Evolutionary conservation across 2,329 filamentous ascomycete genomes (phyloP), one percentile per base, ranked within the genome.

Genomic region (Pezicula neosporulosa): DNA sequence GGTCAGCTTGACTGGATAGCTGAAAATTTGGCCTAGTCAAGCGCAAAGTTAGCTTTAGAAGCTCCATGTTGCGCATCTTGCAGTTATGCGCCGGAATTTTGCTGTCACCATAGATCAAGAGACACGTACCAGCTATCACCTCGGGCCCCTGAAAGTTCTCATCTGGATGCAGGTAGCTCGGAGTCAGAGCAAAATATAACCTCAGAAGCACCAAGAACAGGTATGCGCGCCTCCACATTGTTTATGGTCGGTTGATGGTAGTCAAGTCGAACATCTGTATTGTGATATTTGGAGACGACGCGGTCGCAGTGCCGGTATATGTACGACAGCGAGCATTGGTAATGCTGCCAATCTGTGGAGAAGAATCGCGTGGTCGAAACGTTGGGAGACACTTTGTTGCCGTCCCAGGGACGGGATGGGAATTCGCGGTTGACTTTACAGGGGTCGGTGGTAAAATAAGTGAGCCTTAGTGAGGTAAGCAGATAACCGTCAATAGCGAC

Each of bases 121-220:
- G 28, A 42, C 3, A 45, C 3, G 36, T 82, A 97, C 93, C 93
- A 65, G 93, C 92, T 66, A 97, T 94, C 58, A 97, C 87, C 76
- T 99, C 94, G 15, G 94, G 94, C 35, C 94, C 94, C 74, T 99
- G 94, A 66, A 99, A 99, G 76, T 97, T 94, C 78, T 99, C 94
- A 74, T 99, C 94, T 5, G 94, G 94, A 70, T 99, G 94, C 44
- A 99, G 82, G 71, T 99, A 99, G 77, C 93, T 97, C 53, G 94
- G 89, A 57, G 88, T 92, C 58, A 97, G 75, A 54, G 94, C 93
- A 69, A 97, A 93, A 81, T 93, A 97, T 66, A 97, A 80, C 70
- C 94, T 87, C 64, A 96, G 83, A 60, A 94, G 76, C 64, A 96
- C 78, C 63, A 99, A 78, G 51, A 95, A 73, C 57, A 97, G 77